Evolutionary conservation across 73 alveolate species (phyloP).

Genomic region (Tetrahymena thermophila): DNA sequence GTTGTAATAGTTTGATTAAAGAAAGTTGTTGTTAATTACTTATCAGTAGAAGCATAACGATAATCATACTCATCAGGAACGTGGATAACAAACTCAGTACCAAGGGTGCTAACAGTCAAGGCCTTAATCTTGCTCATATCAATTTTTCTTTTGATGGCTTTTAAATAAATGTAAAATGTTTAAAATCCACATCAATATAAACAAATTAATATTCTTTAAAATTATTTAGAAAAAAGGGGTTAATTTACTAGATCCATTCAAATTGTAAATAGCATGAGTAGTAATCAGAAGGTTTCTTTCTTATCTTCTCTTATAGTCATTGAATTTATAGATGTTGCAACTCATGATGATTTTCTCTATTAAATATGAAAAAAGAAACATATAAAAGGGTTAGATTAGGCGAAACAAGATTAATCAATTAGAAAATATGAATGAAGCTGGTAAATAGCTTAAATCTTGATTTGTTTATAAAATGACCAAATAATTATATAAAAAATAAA

Average conservation of each 20-base stretch:
- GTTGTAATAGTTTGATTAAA: too few relatives aligned
- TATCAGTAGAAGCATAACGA: slow-evolving; percentile 51
- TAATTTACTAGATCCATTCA: slow-evolving; percentile 37
- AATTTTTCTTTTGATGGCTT: slow-evolving; percentile 36
- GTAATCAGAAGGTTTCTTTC: slow-evolving; percentile 40
- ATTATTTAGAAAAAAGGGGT: not conserved
- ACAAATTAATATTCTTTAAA: too few relatives aligned
- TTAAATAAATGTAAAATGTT: not conserved
- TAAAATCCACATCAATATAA: not conserved
- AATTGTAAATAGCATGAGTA: slow-evolving; percentile 19
- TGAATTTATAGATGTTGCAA: slow-evolving; percentile 39
- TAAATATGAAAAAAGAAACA: not conserved
- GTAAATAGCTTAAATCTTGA: not conserved
- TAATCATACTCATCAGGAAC: slow-evolving; percentile 75
- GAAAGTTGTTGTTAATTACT: slow-evolving; percentile 2
- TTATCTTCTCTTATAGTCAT: slow-evolving; percentile 40
- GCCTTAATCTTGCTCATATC: slow-evolving; percentile 25
- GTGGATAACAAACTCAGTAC: slow-evolving; percentile 68
- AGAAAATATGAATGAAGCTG: not conserved
- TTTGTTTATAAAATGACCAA: too few relatives aligned
- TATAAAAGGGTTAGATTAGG: not conserved
- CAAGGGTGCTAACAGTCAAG: slow-evolving; percentile 18
- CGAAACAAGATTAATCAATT: too few relatives aligned
- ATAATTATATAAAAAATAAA: too few relatives aligned
- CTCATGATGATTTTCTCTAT: slow-evolving; percentile 26